Evolutionary conservation across 2,329 filamentous ascomycete species (phyloP).

Genomic region (Raffaelea ambrosiae): DNA sequence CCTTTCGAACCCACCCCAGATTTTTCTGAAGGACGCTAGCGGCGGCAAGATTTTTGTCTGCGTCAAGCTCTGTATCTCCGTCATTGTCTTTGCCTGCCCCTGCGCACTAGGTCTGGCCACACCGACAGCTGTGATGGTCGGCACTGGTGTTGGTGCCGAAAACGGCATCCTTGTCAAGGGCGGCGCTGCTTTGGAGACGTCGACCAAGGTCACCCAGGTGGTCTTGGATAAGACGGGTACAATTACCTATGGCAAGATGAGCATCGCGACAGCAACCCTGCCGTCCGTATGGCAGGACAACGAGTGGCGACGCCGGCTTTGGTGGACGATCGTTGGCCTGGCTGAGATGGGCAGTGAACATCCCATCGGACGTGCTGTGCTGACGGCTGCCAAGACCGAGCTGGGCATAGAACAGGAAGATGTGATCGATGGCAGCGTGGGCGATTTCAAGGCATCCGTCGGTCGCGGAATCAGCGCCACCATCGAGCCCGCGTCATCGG

Average conservation of each 20-base stretch:
- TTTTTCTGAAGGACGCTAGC: conserved; percentile 71
- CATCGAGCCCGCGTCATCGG: conserved; percentile 65
- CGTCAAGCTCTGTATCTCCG: conserved; percentile 93
- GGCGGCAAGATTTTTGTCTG: conserved; percentile 96
- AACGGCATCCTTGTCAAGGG: conserved; percentile 98
- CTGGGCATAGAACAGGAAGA: conserved; percentile 65
- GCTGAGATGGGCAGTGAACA: conserved; percentile 95
- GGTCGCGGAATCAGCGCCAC: conserved; percentile 77
- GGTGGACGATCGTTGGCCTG: conserved; percentile 96
- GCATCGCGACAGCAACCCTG: conserved; percentile 64
- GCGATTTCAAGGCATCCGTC: conserved; percentile 74
- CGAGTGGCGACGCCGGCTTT: conserved; percentile 63
- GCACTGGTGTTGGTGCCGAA: conserved; percentile 91
- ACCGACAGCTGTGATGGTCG: conserved; percentile 97
- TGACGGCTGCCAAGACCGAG: conserved; percentile 65
- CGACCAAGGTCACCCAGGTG: conserved; percentile 82
- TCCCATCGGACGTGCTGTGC: conserved; percentile 84
- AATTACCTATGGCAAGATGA: conserved; percentile 92
- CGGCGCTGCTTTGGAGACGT: conserved; percentile 81
- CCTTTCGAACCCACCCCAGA: conserved; percentile 72
- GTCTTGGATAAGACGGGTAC: conserved; percentile 96
- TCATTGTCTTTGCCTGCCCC: conserved; percentile 96
- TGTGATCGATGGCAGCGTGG: conserved; percentile 72
- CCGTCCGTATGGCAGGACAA: conserved; percentile 60
- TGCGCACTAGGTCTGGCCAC: conserved; percentile 94